Evolutionary conservation across 2,329 filamentous ascomycete species (phyloP), one percentile per base, ranked within the genome.

Genomic region (Xylogone sp.): DNA sequence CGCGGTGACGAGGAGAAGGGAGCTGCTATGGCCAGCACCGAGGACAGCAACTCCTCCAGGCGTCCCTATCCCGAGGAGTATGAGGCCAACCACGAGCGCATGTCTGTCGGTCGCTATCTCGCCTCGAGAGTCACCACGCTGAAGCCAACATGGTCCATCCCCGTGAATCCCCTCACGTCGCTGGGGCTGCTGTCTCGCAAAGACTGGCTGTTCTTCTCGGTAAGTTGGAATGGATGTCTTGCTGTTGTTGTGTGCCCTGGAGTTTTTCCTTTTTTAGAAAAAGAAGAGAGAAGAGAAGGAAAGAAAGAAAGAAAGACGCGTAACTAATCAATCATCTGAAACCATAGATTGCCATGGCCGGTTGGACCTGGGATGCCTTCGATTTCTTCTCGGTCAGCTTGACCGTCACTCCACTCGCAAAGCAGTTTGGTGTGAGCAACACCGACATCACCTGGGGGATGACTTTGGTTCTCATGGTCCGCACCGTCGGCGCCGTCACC

Each of bases 381-480:
- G 83, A 87, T 65, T 86, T 85, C 69, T 83, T 84, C 65, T 83
- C 81, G 44, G 82, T 86, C 21, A 82, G 79, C 1, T 70, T 86
- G 43, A 83, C 80, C 0, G 71, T 83, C 16, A 75, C 70, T 12
- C 72, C 79, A 20, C 69, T 86, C 13, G 71, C 75, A 31, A 67
- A 76, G 49, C 69, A 71, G 1, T 86, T 86, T 58, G 70, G 67
- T 52, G 76, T 73, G 54, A 65, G 75, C 48, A 80, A 78, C 50
- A 75, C 78, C 3, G 78, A 83, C 56, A 82, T 86, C 21, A 82
- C 81, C 13, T 84, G 81, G 80, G 82, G 81, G 22, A 84, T 85
- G 59, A 84, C 82, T 0, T 70, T 84, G 5, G 80, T 83, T 1
- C 71, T 84, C 48, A 83, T 84, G 78, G 75, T 84, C 56, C 76